Base-by-base conservation (phyloP, 2,329 filamentous ascomycete species). In the Huntiella decipiens region DNA sequence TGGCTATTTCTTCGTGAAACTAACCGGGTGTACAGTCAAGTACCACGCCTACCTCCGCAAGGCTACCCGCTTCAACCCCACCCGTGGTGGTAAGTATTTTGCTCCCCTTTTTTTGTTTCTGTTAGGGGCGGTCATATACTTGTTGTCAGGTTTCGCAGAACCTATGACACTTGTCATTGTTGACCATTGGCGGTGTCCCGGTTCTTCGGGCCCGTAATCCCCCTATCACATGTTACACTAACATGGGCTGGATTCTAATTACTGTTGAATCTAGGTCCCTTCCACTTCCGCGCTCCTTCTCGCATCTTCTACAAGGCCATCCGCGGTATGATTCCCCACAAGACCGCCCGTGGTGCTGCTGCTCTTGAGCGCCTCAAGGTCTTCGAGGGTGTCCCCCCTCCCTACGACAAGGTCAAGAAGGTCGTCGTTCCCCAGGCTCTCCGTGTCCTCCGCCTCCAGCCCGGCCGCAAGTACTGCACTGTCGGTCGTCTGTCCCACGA, bases 291-390 rank as follows among this genome's bases (percentile, higher is more conserved):
- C 66, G 86, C 88, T 60, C 91, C 91, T 54, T 93, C 87, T 61
- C 83, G 92, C 71, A 95, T 98, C 76, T 94, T 98, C 82, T 98
- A 95, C 83, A 94, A 95, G 82, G 86, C 91, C 65, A 85, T 98
- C 71, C 88, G 91, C 68, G 91, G 91, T 68, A 98, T 98, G 91
- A 92, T 98, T 58, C 91, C 91, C 64, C 91, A 98, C 85, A 98
- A 98, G 84, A 98, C 91, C 58, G 79, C 91, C 66, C 88, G 91
- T 64, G 91, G 91, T 71, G 82, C 85, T 60, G 88, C 88, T 61
- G 91, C 91, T 60, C 70, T 98, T 65, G 87, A 96, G 78, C 82
- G 91, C 70, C 83, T 98, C 58, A 98, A 98, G 86, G 86, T 93
- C 66, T 98, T 96, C 68, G 91, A 98, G 82, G 91, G 91, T 77